Evolutionary conservation across 139 green algal species (phyloP).

Genomic region (Pleodorina starrii): DNA sequence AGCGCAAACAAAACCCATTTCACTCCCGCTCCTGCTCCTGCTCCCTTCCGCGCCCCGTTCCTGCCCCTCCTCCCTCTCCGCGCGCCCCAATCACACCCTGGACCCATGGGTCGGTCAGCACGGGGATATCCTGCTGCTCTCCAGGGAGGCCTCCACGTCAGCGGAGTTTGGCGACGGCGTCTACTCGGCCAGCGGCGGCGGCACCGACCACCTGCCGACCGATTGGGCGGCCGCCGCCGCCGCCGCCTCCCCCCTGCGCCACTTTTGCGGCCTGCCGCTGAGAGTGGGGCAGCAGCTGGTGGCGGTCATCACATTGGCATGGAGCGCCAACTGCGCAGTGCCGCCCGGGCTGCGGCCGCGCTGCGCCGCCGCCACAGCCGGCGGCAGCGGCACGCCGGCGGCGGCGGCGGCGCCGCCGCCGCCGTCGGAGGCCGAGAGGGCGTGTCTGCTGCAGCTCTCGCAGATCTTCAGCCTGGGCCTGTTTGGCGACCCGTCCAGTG

Average conservation of each 20-base stretch:
- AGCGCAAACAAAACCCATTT: too few relatives aligned
- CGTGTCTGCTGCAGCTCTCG: constrained; percentile 12
- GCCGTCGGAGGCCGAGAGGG: neutral
- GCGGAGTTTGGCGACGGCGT: too few relatives aligned
- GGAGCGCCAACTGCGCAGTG: neutral
- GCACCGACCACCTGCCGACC: neutral
- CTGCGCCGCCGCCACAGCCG: neutral
- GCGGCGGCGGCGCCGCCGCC: neutral
- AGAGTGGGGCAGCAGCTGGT: neutral
- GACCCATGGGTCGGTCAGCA: too few relatives aligned
- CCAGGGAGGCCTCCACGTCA: neutral
- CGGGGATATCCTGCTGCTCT: constrained; percentile 13
- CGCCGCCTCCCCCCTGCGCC: neutral
- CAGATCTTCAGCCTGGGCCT: constrained; percentile 28
- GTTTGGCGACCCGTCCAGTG: neutral
- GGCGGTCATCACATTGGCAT: constrained; percentile 18
- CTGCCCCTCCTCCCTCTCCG: neutral
- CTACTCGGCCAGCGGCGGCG: neutral
- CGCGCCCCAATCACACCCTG: too few relatives aligned
- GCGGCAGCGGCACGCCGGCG: neutral
- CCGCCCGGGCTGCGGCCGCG: neutral
- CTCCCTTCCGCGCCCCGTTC: neutral
- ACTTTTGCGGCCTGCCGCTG: constrained; percentile 18
- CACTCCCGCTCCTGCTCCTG: too few relatives aligned
- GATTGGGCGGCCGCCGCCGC: constrained; percentile 18